phyloP scores from a whole-genome alignment of 164 flowering plant species.

The Vitis cinerea region DNA sequence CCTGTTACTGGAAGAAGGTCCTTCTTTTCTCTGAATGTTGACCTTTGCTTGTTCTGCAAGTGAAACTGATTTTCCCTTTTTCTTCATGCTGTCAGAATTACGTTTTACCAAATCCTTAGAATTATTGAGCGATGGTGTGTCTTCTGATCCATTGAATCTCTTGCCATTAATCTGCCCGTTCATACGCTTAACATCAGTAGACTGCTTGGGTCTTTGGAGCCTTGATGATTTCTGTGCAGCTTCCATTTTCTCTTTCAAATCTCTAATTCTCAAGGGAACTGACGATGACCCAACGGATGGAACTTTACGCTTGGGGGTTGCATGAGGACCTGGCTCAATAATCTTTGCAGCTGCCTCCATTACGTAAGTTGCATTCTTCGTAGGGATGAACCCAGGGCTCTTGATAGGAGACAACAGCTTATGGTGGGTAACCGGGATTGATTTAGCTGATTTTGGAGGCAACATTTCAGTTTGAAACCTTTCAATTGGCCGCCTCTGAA shows the following conservation, averaged over 20 bases:
- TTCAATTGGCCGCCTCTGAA: constrained; percentile 45
- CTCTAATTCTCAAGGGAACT: constrained; percentile 47
- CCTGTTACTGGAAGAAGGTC: constrained; percentile 19
- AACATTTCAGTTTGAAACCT: constrained; percentile 77
- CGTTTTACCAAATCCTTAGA: constrained; percentile 18
- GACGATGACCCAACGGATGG: constrained; percentile 40
- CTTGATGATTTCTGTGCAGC: constrained; percentile 38
- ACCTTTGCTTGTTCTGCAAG: constrained; percentile 33
- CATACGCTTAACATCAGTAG: constrained; percentile 8
- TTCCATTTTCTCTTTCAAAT: constrained; percentile 54
- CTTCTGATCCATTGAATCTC: constrained; percentile 15
- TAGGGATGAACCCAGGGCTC: constrained; percentile 53
- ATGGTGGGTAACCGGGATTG: constrained; percentile 67
- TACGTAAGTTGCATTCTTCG: constrained; percentile 68
- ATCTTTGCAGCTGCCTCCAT: constrained; percentile 93
- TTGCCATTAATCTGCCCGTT: constrained; percentile 24
- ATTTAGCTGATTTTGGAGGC: constrained; percentile 81
- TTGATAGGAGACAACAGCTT: constrained; percentile 87
- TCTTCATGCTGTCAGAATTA: constrained; percentile 22
- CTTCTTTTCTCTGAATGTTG: constrained; percentile 39
- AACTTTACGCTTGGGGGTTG: constrained; percentile 28
- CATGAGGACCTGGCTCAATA: constrained; percentile 55
- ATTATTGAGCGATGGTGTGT: constrained; percentile 10
- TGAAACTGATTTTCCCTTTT: constrained; percentile 34
- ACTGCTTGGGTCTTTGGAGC: constrained; percentile 27